Conservation (phyloP, 2,329 filamentous ascomycete genomes). For the Capronia coronata region DNA sequence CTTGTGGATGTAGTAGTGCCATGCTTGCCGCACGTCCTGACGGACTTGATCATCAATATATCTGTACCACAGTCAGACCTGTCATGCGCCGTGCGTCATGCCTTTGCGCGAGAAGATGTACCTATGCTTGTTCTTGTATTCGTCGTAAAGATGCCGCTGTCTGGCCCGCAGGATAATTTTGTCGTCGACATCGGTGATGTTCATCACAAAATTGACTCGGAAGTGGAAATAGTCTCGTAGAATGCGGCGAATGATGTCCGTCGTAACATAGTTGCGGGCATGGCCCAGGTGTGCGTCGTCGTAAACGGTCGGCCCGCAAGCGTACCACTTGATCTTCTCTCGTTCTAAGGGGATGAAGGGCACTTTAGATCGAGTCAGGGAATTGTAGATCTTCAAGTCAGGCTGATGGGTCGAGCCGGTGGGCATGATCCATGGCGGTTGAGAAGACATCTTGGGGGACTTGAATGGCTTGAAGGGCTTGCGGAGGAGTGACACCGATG, state of each 20-base stretch:
- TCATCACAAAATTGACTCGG: constrained; percentile 82
- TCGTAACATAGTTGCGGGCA: constrained; percentile 83
- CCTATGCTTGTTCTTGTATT: constrained; percentile 55
- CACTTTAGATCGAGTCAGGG: constrained; percentile 66
- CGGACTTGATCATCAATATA: constrained; percentile 41
- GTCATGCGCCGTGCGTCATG: neutral
- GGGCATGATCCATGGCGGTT: constrained; percentile 43
- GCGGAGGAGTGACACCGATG: constrained; percentile 10
- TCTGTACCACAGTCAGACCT: constrained; percentile 7
- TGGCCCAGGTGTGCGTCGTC: constrained; percentile 77
- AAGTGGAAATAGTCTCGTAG: constrained; percentile 77
- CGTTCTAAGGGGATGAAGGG: constrained; percentile 67
- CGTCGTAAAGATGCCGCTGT: constrained; percentile 68
- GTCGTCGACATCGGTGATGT: constrained; percentile 80
- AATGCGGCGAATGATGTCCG: constrained; percentile 79
- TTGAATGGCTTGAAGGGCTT: constrained; percentile 12
- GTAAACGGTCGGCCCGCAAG: constrained; percentile 81
- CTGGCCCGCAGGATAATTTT: constrained; percentile 64
- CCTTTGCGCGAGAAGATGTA: neutral
- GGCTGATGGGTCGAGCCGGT: constrained; percentile 38
- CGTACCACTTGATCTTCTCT: constrained; percentile 72
- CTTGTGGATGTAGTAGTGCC: constrained; percentile 56
- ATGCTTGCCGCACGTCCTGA: constrained; percentile 47
- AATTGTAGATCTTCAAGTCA: constrained; percentile 72
- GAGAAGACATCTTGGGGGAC: constrained; percentile 27